A percentile compares a stretch with the other conserved stretches of the same genome.
Evolutionary conservation across 2,329 filamentous ascomycete genomes (phyloP).

Genomic region (Pseudogymnoascus sp.): DNA sequence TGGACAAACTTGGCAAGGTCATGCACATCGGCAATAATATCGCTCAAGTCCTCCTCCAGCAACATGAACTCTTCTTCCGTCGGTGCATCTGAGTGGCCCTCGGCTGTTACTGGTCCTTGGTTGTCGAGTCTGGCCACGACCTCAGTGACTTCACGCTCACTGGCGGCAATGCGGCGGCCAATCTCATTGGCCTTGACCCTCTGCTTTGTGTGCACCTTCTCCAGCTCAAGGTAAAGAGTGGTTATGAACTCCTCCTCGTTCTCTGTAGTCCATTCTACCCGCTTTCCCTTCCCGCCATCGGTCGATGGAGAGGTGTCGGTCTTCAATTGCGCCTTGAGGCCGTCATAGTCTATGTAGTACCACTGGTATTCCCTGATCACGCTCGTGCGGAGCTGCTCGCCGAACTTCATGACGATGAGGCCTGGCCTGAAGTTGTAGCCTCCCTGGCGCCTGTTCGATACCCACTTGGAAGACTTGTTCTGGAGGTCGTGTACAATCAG

Average conservation of each 20-base stretch:
- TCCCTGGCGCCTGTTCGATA: constrained; percentile 1
- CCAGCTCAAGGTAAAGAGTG: constrained; percentile 82
- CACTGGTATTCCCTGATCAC: constrained; percentile 95
- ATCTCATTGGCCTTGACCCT: constrained; percentile 97
- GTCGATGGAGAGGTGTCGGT: constrained; percentile 53
- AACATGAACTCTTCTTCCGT: constrained; percentile 90
- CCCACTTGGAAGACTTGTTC: constrained; percentile 1
- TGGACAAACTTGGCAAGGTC: constrained; percentile 97
- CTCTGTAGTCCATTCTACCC: constrained; percentile 76
- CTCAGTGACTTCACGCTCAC: constrained; percentile 82
- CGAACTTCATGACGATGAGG: constrained; percentile 70
- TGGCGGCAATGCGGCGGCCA: constrained; percentile 76
- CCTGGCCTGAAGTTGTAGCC: constrained; percentile 34
- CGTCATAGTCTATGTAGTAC: constrained; percentile 98
- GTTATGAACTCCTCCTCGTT: constrained; percentile 85
- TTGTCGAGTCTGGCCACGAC: constrained; percentile 70
- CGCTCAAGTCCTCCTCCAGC: constrained; percentile 88
- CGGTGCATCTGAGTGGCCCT: constrained; percentile 46
- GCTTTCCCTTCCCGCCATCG: constrained; percentile 40
- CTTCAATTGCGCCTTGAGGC: constrained; percentile 81
- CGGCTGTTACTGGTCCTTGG: constrained; percentile 38
- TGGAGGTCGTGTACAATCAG: constrained; percentile 17
- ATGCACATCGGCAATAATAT: constrained; percentile 97
- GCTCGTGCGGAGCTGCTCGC: constrained; percentile 91
- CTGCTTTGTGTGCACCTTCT: constrained; percentile 97